Conservation (phyloP, 805 yeast genomes). For the Suhomyces sp. region DNA sequence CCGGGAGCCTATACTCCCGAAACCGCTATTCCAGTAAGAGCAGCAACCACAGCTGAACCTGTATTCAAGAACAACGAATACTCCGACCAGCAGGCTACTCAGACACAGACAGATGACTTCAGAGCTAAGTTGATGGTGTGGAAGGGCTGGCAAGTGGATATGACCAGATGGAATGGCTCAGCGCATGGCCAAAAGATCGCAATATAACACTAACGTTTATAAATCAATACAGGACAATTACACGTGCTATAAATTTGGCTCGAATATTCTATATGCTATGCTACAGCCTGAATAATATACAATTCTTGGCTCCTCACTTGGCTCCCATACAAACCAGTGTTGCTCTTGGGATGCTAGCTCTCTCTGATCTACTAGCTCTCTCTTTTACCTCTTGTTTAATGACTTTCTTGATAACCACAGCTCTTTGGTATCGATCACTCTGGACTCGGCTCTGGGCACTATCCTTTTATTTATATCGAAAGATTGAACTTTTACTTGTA, state of each 20-base stretch:
- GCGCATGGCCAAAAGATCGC: constrained; percentile 1
- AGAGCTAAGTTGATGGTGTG: constrained; percentile 63
- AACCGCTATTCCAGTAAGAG: constrained; percentile 1
- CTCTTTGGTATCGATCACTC: constrained; percentile 28
- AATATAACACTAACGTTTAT: background rate
- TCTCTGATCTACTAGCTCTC: no score
- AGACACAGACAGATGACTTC: constrained; percentile 44
- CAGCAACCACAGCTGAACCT: constrained; percentile 27
- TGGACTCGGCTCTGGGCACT: constrained; percentile 37
- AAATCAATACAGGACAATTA: background rate
- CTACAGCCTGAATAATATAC: background rate
- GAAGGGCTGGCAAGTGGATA: constrained; percentile 84
- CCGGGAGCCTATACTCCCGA: constrained; percentile 6
- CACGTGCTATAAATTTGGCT: background rate
- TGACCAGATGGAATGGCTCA: constrained; percentile 48
- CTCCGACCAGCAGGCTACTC: constrained; percentile 23
- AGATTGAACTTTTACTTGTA: constrained; percentile 34
- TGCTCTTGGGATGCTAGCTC: background rate
- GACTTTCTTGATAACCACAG: constrained; percentile 43
- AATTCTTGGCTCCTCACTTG: background rate
- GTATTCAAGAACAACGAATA: constrained; percentile 27
- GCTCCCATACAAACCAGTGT: background rate
- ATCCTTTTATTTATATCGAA: constrained; percentile 19
- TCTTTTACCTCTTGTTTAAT: constrained; percentile 26
- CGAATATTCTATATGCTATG: background rate